These are phyloP conservation scores for Rubroshorea leprosula DNA, from an alignment of 345 rosid species.

Conservation along the genomic window DNA sequence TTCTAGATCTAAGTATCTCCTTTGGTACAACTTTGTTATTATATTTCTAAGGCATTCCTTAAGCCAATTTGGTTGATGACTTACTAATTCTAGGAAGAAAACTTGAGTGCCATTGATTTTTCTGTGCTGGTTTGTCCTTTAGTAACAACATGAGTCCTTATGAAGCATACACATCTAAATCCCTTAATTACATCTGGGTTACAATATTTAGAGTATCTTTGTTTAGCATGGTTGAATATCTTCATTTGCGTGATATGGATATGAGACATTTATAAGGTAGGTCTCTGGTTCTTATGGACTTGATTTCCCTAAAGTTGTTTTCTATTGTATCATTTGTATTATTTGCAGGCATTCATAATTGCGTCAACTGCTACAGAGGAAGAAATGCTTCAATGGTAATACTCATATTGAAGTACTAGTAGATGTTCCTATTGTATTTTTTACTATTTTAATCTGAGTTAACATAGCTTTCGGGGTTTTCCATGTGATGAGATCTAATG, in stretches of 20 bases:
- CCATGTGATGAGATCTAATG: no score
- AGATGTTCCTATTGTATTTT: slow-evolving; percentile 1
- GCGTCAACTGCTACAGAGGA: slow-evolving; percentile 91
- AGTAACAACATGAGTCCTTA: no score
- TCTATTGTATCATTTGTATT: slow-evolving; percentile 21
- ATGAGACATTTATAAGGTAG: not conserved
- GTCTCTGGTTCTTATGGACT: not conserved
- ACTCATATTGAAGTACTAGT: slow-evolving; percentile 4
- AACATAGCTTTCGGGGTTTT: no score
- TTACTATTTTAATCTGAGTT: no score
- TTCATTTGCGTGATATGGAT: no score
- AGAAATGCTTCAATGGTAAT: slow-evolving; percentile 93
- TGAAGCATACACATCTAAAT: not conserved
- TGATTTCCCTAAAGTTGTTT: slow-evolving; percentile 17
- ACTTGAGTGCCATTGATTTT: not conserved
- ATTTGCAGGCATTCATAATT: slow-evolving; percentile 87
- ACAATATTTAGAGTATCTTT: not conserved
- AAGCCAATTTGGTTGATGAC: not conserved
- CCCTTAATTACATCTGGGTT: not conserved
- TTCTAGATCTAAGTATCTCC: not conserved
- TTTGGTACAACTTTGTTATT: not conserved
- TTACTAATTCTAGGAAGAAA: not conserved
- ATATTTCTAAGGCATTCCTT: not conserved
- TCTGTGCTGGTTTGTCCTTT: slow-evolving; percentile 3
- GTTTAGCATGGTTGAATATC: not conserved